Conservation (phyloP, 2,329 filamentous ascomycete genomes). For the Diaporthe citrichinensis region DNA sequence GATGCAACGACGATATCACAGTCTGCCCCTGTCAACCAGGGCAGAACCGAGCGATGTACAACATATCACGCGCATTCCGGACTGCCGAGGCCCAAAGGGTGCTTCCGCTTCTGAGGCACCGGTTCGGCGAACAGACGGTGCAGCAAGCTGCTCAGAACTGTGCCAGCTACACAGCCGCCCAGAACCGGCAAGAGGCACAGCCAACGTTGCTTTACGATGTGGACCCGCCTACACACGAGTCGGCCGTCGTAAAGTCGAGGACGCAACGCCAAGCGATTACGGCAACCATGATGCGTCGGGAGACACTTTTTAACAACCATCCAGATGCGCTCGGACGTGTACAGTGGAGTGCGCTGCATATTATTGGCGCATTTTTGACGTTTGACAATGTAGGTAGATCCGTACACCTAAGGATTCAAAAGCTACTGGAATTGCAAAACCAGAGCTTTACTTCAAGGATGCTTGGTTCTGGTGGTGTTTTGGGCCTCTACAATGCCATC, state of each 20-base stretch:
- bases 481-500: not conserved
- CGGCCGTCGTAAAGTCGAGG: not conserved
- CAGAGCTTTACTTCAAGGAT: not conserved
- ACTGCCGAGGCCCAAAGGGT: not conserved
- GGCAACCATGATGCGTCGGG: rapidly evolving
- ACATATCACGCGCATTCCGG: conserved; percentile 1
- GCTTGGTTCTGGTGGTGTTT: not conserved
- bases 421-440: not conserved
- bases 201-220: not conserved
- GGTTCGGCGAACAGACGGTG: not conserved
- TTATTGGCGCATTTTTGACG: not conserved
- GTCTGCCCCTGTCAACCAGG: not conserved
- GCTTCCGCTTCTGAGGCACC: not conserved
- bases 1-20: not conserved
- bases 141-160: not conserved
- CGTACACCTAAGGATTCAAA: not conserved
- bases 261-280: not conserved
- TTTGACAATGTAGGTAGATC: conserved; percentile 11
- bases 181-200: not conserved
- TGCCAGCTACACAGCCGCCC: not conserved
- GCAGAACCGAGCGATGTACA: conserved; percentile 3
- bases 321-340: not conserved
- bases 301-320: not conserved
- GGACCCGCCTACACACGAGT: not conserved
- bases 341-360: conserved; percentile 14